Evolutionary conservation across 164 flowering plant genomes (phyloP), one percentile per base, ranked within the genome.

Genomic region (Sextonia rubra): DNA sequence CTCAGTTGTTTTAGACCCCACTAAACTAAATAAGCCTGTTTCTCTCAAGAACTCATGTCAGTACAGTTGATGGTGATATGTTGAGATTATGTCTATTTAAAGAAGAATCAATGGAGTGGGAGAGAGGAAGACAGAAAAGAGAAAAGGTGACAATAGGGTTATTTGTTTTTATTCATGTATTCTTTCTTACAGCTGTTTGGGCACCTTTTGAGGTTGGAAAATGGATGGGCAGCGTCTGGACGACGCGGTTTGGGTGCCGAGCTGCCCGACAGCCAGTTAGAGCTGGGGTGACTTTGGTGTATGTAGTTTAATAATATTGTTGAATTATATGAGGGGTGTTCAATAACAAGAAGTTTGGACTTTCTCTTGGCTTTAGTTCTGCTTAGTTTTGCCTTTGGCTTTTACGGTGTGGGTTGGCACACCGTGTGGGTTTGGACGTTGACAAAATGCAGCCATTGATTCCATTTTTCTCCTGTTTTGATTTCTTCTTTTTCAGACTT

Each of bases 31-130:
- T 69, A 74, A 64, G 9, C 75, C 90, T 0, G 76, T 90, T 60
- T 76, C 87, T 1, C 84, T 91, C 62, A 85, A 82, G 84, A 87
- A 87, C 7, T 69, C 85, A 2, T 90, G 94, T 83, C 87, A 83
- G 12, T 85, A 71, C 82, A 71, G 83, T 52, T 18, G 58, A 52
- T 52, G 3, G 44, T 37, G 44, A 37, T 37, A 37, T 37, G 44
- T 8, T 56, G 22, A 56, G 60, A n/a, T 56, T 17, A 61, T 11
- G 22, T 22, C 27, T 22, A 61, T 17, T 11, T 61, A 24, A 61
- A 22, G 26, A 22, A 24, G 27, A 22, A 22, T 20, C 24, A 61
- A 61, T 61, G 25, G 17, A 9, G 61, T 58, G 12, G 64, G n/a
- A n/a, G 18, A 58, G 49, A 47, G 9, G 12, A 7, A 47, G 49